These are phyloP conservation scores for Dichomitus squalens DNA, from an alignment of 1,284 basidiomycete species.

Conservation along the genomic window DNA sequence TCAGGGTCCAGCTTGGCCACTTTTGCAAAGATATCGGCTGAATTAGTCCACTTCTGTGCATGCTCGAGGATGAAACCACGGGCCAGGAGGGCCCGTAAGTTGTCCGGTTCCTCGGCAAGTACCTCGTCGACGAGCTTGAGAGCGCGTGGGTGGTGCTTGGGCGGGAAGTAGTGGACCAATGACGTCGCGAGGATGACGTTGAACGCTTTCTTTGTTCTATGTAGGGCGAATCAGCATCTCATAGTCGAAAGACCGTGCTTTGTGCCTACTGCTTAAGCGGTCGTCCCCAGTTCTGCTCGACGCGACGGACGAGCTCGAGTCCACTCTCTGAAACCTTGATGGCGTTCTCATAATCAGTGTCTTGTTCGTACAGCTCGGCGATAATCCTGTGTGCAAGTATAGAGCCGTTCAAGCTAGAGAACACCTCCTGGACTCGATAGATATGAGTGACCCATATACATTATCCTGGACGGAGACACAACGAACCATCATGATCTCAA, in stretches of 20 bases:
- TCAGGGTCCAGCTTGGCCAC: constrained; percentile 51
- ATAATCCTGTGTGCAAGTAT: constrained; percentile 76
- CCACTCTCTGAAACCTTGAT: constrained; percentile 75
- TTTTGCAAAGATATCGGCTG: constrained; percentile 61
- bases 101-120: constrained; percentile 61
- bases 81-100: constrained; percentile 73
- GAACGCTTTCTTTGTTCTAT: constrained; percentile 62
- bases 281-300: constrained; percentile 64
- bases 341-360: constrained; percentile 79
- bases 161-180: constrained; percentile 85
- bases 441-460: background rate
- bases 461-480: background rate
- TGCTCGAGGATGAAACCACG: constrained; percentile 76
- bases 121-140: constrained; percentile 74
- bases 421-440: constrained; percentile 54
- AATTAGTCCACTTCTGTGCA: constrained; percentile 71
- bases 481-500: constrained; percentile 57
- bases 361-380: constrained; percentile 71
- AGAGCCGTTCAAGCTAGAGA: constrained; percentile 57
- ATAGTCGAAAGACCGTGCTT: background rate
- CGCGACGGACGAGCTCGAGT: constrained; percentile 56
- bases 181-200: constrained; percentile 70
- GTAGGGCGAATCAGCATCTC: background rate
- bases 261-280: constrained; percentile 51
- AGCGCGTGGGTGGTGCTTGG: constrained; percentile 87